Conservation (phyloP, 306 rosid species). For the Acacia acuminata region DNA sequence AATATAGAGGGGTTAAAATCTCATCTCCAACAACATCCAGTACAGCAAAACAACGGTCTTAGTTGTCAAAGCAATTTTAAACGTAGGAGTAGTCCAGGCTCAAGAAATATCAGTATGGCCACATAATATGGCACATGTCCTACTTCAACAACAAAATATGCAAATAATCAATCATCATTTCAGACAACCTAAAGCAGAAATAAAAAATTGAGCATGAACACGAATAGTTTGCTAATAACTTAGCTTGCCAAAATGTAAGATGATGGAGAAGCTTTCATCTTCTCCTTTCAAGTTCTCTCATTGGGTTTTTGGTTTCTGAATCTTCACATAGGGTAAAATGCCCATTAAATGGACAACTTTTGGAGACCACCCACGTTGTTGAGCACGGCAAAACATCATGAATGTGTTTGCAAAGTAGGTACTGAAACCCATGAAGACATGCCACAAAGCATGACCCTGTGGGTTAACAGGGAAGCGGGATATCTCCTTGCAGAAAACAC, state of each 20-base stretch:
- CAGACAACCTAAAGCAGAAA: slow-evolving; percentile 37
- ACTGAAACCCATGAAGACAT: slow-evolving; percentile 74
- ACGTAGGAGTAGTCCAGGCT: slow-evolving; percentile 26
- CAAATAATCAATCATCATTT: slow-evolving; percentile 25
- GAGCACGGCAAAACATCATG: slow-evolving; percentile 92
- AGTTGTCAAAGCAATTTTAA: slow-evolving; percentile 27
- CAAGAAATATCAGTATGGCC: slow-evolving; percentile 29
- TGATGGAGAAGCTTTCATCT: slow-evolving; percentile 30
- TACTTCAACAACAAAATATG: slow-evolving; percentile 44
- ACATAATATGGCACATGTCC: slow-evolving; percentile 52
- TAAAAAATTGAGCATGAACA: slow-evolving; percentile 14
- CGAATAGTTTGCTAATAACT: slow-evolving; percentile 25
- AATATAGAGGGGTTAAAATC: slow-evolving; percentile 23
- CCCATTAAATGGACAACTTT: slow-evolving; percentile 60
- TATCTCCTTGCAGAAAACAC: slow-evolving; percentile 64
- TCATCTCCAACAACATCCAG: slow-evolving; percentile 21
- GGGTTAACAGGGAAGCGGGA: slow-evolving; percentile 66
- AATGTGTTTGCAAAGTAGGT: slow-evolving; percentile 79
- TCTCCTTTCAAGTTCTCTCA: slow-evolving; percentile 44
- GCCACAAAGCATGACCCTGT: slow-evolving; percentile 92
- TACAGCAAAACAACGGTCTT: slow-evolving; percentile 28
- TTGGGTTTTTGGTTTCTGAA: slow-evolving; percentile 69
- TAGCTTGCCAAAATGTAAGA: slow-evolving; percentile 30
- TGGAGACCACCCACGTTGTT: slow-evolving; percentile 77
- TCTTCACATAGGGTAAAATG: slow-evolving; percentile 73